phyloP scores from a whole-genome alignment of 257 asterid species.

The Salvia miltiorrhiza region DNA sequence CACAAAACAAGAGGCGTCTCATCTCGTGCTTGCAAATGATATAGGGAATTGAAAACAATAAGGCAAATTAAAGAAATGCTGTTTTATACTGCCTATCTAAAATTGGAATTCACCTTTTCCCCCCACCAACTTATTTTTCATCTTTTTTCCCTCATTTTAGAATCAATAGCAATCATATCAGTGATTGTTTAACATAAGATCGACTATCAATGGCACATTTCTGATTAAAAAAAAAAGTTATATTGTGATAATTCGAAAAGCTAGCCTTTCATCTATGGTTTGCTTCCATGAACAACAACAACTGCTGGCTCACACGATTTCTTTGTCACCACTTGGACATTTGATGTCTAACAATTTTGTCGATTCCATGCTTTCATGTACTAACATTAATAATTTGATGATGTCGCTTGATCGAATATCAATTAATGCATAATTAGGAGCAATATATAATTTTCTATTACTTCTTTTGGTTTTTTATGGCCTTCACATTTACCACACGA shows the following conservation, averaged over 20 bases:
- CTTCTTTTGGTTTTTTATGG: too few species aligned
- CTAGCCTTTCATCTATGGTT: too few species aligned
- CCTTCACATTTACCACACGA: too few species aligned
- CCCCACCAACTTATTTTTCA: background rate
- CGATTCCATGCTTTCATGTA: background rate
- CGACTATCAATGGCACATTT: background rate
- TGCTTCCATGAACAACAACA: conserved; percentile 3
- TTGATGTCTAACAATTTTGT: background rate
- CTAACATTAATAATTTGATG: too few species aligned
- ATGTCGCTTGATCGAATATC: too few species aligned
- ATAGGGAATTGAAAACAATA: background rate
- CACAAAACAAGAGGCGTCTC: too few species aligned
- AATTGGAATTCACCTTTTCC: background rate
- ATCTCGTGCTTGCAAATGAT: background rate
- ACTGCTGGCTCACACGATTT: background rate
- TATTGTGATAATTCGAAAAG: too few species aligned
- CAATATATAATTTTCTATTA: too few species aligned
- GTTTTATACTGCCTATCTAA: background rate
- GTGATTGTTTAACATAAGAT: background rate
- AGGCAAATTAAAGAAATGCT: background rate
- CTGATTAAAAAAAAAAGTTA: background rate
- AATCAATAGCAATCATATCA: background rate
- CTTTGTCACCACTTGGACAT: conserved; percentile 6
- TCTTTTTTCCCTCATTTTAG: background rate
- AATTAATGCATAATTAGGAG: too few species aligned